Conservation (phyloP, 2,329 filamentous ascomycete genomes). For the Cytospora paraplurivora region DNA sequence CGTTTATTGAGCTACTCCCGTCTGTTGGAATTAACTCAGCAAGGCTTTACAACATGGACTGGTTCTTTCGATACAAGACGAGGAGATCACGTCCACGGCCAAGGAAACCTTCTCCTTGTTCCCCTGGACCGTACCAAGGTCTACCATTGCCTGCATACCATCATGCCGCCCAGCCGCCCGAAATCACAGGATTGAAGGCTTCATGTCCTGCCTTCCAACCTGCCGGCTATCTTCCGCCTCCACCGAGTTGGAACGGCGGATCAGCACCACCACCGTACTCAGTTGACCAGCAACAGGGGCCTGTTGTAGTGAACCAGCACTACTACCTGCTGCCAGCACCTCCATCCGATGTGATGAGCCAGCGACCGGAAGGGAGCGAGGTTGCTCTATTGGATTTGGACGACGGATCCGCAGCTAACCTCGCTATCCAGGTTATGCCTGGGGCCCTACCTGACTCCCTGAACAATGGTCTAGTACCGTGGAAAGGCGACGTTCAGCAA, state of each 20-base stretch:
- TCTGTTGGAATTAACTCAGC: background rate
- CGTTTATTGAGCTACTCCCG: conserved; percentile 3
- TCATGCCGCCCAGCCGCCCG: conserved; percentile 21
- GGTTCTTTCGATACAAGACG: conserved; percentile 26
- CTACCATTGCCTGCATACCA: conserved; percentile 15
- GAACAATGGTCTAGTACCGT: conserved; percentile 47
- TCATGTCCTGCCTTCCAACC: conserved; percentile 31
- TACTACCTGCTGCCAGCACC: conserved; percentile 46
- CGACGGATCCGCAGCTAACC: conserved; percentile 45
- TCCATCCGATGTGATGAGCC: conserved; percentile 26
- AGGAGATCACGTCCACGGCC: conserved; percentile 18
- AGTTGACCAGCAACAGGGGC: conserved; percentile 38
- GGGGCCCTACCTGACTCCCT: conserved; percentile 42
- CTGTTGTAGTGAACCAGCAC: conserved; percentile 55
- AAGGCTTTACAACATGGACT: conserved; percentile 19
- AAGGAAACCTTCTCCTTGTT: conserved; percentile 1
- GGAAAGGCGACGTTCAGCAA: conserved; percentile 44
- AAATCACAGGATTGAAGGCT: conserved; percentile 10
- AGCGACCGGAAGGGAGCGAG: conserved; percentile 28
- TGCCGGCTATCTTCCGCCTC: conserved; percentile 35
- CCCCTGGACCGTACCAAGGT: conserved; percentile 7
- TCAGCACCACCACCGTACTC: conserved; percentile 31
- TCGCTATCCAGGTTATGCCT: conserved; percentile 47
- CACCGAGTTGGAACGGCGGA: conserved; percentile 31
- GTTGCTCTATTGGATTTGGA: conserved; percentile 41